Base-by-base conservation (phyloP, 345 rosid species). In the Syzygium oleosum region DNA sequence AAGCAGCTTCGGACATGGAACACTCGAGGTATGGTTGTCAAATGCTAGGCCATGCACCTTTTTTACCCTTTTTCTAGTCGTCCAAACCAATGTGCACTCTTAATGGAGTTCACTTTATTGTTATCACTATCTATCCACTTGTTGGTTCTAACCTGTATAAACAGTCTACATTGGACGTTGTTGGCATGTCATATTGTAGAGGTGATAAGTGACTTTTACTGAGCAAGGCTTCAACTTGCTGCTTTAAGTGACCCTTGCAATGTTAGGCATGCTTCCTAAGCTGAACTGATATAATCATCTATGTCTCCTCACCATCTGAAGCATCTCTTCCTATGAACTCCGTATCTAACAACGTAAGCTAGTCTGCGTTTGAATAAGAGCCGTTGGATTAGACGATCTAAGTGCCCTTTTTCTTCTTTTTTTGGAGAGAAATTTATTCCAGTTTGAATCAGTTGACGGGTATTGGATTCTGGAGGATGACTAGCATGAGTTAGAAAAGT, bases 1-100 rank as follows among this genome's bases (percentile, higher is more conserved):
- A 86, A 96, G 98, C 90, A 97, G 99, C 92, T 97, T 97, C 87
- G 99, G 99, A 49, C 98, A 96, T 90, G 98, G 97, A 89, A 92
- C 94, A 83, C 94, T 97, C 2, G 98, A 96, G 98, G 99, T 97
- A 59, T 13, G 21, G 22, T 85, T 65, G 23, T 52, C 54, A 84
- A n/a, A n/a, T 61, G 10, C 9, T 31, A 63, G 46, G 23, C 3
- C 54, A 13, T 12, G 38, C 15, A 5, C 27, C 27, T 46, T 59
- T 41, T 27, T 43, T 7, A 13, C 87, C 46, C 79, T 86, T 23
- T 2, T n/a, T 14, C 19, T 16, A 61, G 3, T n/a, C 38, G n/a
- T 85, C 31, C 31, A 83, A 52, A 83, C 85, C 51, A 83, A 25
- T 43, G 29, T 52, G n/a, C 31, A 4, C 51, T 31, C 25, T 49